Evolutionary conservation across 208 protist species (phyloP).

Genomic region (Herpetomonas tarakana): DNA sequence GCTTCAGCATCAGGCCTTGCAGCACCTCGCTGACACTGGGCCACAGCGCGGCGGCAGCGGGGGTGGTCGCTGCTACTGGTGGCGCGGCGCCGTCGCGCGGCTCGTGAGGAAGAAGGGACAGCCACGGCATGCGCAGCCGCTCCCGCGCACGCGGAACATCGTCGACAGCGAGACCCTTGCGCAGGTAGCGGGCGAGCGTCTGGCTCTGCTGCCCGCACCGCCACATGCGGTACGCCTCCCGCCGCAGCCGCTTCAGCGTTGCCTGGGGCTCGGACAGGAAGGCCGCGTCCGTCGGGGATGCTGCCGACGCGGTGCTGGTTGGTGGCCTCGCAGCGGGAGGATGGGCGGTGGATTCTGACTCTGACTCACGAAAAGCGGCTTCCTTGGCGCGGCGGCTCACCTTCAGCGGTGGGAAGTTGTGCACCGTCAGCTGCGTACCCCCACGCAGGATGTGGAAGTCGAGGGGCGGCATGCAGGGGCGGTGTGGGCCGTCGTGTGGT

Average conservation of each 20-base stretch:
- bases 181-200: neutral
- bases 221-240: neutral
- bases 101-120: no score
- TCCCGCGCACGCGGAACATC: neutral
- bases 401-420: conserved; percentile 65
- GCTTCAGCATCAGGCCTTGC: neutral
- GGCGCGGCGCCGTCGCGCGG: no score
- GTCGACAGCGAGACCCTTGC: neutral
- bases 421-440: conserved; percentile 54
- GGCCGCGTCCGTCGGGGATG: neutral
- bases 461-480: conserved; percentile 19
- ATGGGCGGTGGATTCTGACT: no score
- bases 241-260: neutral
- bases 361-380: no score
- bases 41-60: neutral
- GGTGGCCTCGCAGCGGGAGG: no score
- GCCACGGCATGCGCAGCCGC: neutral
- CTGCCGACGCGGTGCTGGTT: neutral
- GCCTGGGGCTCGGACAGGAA: neutral
- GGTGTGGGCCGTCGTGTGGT: neutral
- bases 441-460: conserved; percentile 65
- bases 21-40: neutral
- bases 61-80: no score
- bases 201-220: neutral
- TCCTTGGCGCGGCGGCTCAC: conserved; percentile 34